A percentile compares a stretch with the other conserved stretches of the same genome.
These are phyloP conservation scores for Hyphodiscus hymeniophilus DNA, from an alignment of 495 filamentous ascomycete species.

Conservation along the genomic window DNA sequence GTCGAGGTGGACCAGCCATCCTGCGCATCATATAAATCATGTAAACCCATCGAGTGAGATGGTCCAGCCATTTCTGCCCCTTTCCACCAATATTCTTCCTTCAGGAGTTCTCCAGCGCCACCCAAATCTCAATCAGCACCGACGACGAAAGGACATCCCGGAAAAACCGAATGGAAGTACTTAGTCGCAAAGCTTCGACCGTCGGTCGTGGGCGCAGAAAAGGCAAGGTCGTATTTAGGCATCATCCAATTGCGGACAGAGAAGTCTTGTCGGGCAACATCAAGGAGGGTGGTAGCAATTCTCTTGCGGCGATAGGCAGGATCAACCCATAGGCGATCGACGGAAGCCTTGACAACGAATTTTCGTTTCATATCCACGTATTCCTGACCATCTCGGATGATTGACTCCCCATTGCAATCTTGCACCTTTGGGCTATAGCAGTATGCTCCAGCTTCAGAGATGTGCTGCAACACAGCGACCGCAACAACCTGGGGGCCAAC, in stretches of 20 bases:
- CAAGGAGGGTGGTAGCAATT: constrained; percentile 7
- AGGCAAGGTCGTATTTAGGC: constrained; percentile 3
- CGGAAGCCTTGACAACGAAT: constrained; percentile 1
- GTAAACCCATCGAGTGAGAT: too few species aligned
- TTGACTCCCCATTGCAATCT: background rate
- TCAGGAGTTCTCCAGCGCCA: background rate
- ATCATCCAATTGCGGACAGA: constrained; percentile 3
- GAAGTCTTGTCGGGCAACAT: constrained; percentile 11
- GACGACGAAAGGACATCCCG: background rate
- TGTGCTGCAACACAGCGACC: constrained; percentile 4
- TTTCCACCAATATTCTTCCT: too few species aligned
- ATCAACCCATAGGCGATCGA: constrained; percentile 17
- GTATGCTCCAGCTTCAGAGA: background rate
- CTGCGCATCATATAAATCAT: too few species aligned
- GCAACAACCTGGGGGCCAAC: background rate
- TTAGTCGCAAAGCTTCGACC: constrained; percentile 9
- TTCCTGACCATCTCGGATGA: background rate
- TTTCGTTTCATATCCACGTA: background rate
- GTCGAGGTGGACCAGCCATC: too few species aligned
- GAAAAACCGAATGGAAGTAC: constrained; percentile 2
- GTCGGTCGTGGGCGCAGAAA: constrained; percentile 6
- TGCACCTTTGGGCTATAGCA: background rate
- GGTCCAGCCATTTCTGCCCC: too few species aligned
- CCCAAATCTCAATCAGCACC: background rate
- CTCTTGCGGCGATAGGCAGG: constrained; percentile 4